Evolutionary conservation across 768 basidiomycete species (phyloP), one percentile per base, ranked within the genome.

Genomic region (Mycena sanguinolenta): DNA sequence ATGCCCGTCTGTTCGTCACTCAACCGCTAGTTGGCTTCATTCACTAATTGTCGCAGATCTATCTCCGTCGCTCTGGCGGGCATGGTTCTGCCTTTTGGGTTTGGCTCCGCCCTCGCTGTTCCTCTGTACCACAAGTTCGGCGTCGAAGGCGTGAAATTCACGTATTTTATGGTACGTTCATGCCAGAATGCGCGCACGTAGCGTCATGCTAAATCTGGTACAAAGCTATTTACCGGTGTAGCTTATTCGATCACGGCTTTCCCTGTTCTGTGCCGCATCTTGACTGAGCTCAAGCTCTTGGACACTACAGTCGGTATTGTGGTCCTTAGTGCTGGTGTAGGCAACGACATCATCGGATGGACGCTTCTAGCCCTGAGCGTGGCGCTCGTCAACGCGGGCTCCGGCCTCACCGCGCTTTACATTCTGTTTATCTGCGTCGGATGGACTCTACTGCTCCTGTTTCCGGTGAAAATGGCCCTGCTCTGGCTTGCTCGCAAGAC

Each of bases 281-380:
- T 98, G 53, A 93, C 93, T 2, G 96, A 98, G 77, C 88, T 97
- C 64, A 96, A 96, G 79, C 84, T 99, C 2, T 86, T 99, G 70
- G 93, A 96, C 69, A 98, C 95, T 0, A 91, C 90, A 0, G 95
- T 99, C 42, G 98, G 97, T 7, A 91, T 98, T 68, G 91, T 98
- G 28, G 96, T 96, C 1, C 88, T 99, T 25, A 94, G 94, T 2
- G 96, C 97, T 0, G 97, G 97, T 13, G 95, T 99, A 4, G 95
- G 92, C 8, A 93, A 94, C 76, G 94, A 95, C 79, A 92, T 96
- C 70, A 82, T 95, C 55, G 95, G 93, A 3, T 98, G 97, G 97
- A 88, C 88, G 0, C 84, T 98, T 1, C 87, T 99, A 16, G 97
- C 97, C 0, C 85, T 99, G 27, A 94, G 92, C 54, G 92, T 99